Evolutionary conservation across 805 yeast species (phyloP), one percentile per base, ranked within the genome.

Genomic region (Wickerhamiella vanderwaltii): DNA sequence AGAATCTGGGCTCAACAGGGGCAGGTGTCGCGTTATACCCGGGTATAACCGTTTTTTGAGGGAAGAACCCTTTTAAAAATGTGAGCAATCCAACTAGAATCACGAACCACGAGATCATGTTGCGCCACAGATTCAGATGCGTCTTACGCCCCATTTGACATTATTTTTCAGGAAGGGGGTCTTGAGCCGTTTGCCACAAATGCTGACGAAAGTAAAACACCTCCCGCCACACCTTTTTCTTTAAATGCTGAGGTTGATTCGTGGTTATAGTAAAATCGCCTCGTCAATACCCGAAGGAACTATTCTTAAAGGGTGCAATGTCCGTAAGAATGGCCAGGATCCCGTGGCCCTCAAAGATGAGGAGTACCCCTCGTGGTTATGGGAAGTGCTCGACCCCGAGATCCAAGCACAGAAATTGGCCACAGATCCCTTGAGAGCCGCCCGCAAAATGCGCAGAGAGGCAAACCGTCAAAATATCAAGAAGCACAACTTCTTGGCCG

Each of bases 351-450:
- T 80, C 42, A 84, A 79, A 47, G 97, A 91, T 58, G 67, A 67
- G 29, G 94, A 87, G 53, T 88, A 88, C 57, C 98, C 98, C 4
- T 82, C 71, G 34, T 88, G 98, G 98, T 68, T 88, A 41, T 91
- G 97, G 97, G 73, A 71, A 4, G 66, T 83, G 36, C 69, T 86
- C 24, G 94, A 87, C 59, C 65, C 71, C 39, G 71, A 72, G 29
- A 72, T 72, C n/a, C 77, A 73, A 54, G 65, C 68, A 43, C 71
- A 66, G 20, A 66, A 71, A 49, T 66, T 79, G 29, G 76, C 72
- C 39, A 67, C 66, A 18, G 73, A 73, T 43, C 83, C 84, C 30
- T 67, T 77, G 39, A 71, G 71, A 63, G 68, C 68, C 49, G 82
- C 88, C 60, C 73, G 80, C 56, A 81, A 73, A 57, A 72, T 74